Percentiles rank a stretch among this genome's conserved stretches.
phyloP scores from a whole-genome alignment of 2,329 filamentous ascomycete species.

The Aquanectria penicillioides region DNA sequence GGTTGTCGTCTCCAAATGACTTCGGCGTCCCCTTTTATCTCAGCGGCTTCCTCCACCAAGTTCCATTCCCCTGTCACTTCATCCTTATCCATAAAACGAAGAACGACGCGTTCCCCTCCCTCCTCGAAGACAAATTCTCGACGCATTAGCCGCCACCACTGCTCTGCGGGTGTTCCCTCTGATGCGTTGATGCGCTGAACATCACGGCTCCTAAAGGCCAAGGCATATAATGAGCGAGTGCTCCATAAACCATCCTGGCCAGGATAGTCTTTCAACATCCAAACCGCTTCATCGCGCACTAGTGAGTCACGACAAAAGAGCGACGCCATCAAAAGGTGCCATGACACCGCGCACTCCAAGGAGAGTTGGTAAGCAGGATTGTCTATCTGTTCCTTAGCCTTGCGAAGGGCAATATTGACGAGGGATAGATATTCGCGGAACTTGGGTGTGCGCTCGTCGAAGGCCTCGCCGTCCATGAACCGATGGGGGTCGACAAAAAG shows the following conservation, averaged over 20 bases:
- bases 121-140: slow-evolving; percentile 49
- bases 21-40: slow-evolving; percentile 23
- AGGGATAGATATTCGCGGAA: slow-evolving; percentile 49
- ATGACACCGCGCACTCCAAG: slow-evolving; percentile 44
- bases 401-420: slow-evolving; percentile 38
- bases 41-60: slow-evolving; percentile 30
- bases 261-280: slow-evolving; percentile 46
- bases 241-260: slow-evolving; percentile 48
- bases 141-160: slow-evolving; percentile 46
- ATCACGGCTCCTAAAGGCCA: slow-evolving; percentile 39
- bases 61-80: slow-evolving; percentile 25
- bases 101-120: slow-evolving; percentile 43
- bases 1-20: slow-evolving; percentile 30
- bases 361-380: slow-evolving; percentile 32
- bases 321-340: slow-evolving; percentile 35
- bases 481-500: slow-evolving; percentile 42
- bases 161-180: slow-evolving; percentile 42
- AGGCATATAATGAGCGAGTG: slow-evolving; percentile 38
- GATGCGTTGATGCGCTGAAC: slow-evolving; percentile 42
- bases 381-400: slow-evolving; percentile 18
- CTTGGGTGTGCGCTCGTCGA: slow-evolving; percentile 38
- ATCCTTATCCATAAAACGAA: slow-evolving; percentile 44
- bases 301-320: slow-evolving; percentile 47
- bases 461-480: slow-evolving; percentile 33
- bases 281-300: slow-evolving; percentile 44